Base-by-base conservation (phyloP, 73 alveolate genomes). In the Durusdinium trenchii region DNA sequence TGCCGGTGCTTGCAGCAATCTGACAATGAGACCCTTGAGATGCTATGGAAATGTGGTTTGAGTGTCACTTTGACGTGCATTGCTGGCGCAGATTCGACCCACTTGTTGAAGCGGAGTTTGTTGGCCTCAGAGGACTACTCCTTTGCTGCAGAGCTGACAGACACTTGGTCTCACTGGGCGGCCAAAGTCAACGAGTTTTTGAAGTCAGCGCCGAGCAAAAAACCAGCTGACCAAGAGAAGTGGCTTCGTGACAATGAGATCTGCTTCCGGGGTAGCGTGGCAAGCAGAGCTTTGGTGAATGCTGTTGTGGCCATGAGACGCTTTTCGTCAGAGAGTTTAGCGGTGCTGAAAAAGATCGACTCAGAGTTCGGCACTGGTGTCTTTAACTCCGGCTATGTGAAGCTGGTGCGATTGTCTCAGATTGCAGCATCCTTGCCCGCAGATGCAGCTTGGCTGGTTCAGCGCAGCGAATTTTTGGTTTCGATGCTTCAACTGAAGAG, bases 391-490 rank as follows among this genome's bases (percentile, higher is more conserved):
- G 89, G 89, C 45, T 78, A 78, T 20, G 52, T 32, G 45, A 78
- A 78, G 89, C 42, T 78, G 61, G 52, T 46, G 20, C 89, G 89
- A 6, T 0, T 78, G 64, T 78, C 89, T n/a, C 89, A 78, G 62
- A 43, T 78, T 40, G 89, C 89, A 38, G 35, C 89, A 12, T 16
- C 35, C 10, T 23, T 78, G 60, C 64, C 89, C 20, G 38, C 81
- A 2, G 43, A 35, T 20, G 81, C 43, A 20, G 20, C 81, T 28
- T 12, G n/a, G 48, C 42, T 28, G 20, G 45, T 3, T 10, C 20
- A 35, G 10, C 6, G 45, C 28, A 43, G 43, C 45, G 43, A 20
- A 0, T 16, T 10, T 1, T 67, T 28, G 42, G 2, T 67, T n/a
- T 28, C 81, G 16, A 38, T 38, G 38, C 6, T 20, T 20, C 20